A percentile compares a stretch with the other conserved stretches of the same genome.
Conservation (phyloP, 2,329 filamentous ascomycete species). For the Tolypocladium guangdongense region DNA sequence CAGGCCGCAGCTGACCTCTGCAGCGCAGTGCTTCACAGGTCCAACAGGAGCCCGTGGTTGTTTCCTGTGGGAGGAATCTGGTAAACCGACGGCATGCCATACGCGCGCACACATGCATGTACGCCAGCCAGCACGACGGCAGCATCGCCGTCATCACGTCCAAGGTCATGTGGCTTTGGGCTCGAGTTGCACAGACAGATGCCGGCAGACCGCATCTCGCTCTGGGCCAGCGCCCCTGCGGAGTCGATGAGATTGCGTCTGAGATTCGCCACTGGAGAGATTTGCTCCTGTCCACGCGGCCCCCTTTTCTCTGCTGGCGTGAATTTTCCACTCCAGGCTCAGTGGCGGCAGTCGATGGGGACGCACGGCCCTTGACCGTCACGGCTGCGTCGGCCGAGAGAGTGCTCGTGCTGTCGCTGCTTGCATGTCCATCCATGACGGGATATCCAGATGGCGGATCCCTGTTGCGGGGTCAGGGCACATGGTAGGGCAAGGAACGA, state of each 20-base stretch:
- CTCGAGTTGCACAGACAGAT: background rate
- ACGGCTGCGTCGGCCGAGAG: background rate
- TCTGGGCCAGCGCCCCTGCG: background rate
- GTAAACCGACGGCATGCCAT: background rate
- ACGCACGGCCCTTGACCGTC: background rate
- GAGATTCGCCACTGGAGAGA: background rate
- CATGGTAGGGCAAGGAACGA: background rate
- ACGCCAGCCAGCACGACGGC: background rate
- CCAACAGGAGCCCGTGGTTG: background rate
- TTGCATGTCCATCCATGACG: background rate
- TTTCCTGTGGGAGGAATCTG: background rate
- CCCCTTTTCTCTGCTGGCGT: background rate
- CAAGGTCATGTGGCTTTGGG: background rate
- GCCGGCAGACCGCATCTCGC: background rate
- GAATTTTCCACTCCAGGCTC: too few species aligned
- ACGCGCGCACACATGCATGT: background rate
- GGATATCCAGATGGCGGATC: slow-evolving; percentile 11
- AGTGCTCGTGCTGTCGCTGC: too few species aligned
- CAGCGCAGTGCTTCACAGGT: background rate
- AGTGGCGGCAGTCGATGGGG: too few species aligned
- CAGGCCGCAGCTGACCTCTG: background rate
- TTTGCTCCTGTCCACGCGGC: background rate
- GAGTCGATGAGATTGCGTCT: background rate
- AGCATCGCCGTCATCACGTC: background rate
- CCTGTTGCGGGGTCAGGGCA: slow-evolving; percentile 3